Conservation (phyloP, 2,329 filamentous ascomycete genomes). For the Ceratocystiopsis minuta region DNA sequence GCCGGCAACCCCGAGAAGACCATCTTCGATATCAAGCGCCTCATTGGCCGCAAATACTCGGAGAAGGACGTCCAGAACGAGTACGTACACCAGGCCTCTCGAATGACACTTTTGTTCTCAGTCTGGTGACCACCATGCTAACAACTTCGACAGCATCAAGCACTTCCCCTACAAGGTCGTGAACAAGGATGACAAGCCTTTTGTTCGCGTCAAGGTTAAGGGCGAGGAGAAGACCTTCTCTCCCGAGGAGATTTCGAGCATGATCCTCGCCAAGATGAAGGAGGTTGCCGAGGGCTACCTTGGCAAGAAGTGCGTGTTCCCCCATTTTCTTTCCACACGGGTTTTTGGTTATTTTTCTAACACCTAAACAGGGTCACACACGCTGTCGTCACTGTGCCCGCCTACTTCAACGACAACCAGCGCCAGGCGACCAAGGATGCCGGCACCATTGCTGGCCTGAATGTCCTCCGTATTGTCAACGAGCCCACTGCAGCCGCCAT, state of each 20-base stretch:
- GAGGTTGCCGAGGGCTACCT: constrained; percentile 55
- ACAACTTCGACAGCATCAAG: constrained; percentile 40
- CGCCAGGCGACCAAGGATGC: constrained; percentile 94
- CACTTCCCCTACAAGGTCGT: constrained; percentile 95
- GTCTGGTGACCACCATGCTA: neutral
- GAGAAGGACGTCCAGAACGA: constrained; percentile 83
- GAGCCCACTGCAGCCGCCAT: constrained; percentile 91
- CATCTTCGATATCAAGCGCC: constrained; percentile 69
- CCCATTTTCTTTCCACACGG: constrained; percentile 35
- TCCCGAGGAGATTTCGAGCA: constrained; percentile 42
- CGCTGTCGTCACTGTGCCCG: constrained; percentile 83
- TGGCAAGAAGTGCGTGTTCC: constrained; percentile 70
- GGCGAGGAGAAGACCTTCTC: constrained; percentile 38
- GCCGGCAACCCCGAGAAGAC: constrained; percentile 60
- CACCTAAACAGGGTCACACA: constrained; percentile 39
- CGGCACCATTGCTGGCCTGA: constrained; percentile 77
- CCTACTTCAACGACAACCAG: constrained; percentile 98
- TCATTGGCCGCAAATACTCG: constrained; percentile 68
- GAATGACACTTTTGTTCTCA: neutral
- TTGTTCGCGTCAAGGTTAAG: constrained; percentile 52
- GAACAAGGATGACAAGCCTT: constrained; percentile 77
- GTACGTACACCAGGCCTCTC: constrained; percentile 5
- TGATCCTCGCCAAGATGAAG: constrained; percentile 46
- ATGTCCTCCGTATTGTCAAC: constrained; percentile 91
- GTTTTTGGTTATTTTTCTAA: neutral